Evolutionary conservation across 768 basidiomycete species (phyloP), one percentile per base, ranked within the genome.

Genomic region (Chlorophyllum brunneum): DNA sequence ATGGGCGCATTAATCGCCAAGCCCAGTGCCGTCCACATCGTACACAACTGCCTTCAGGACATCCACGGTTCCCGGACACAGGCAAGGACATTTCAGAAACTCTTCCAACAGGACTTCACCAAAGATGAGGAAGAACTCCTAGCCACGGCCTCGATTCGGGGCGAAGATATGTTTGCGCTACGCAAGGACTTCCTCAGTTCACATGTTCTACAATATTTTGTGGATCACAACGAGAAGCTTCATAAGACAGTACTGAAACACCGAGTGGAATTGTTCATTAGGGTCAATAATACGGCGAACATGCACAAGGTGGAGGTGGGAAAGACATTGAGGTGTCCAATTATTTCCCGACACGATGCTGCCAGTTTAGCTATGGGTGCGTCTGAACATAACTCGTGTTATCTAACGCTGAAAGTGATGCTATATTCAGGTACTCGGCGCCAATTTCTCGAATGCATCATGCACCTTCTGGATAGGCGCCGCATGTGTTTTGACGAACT

Each of bases 131-230:
- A 40, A 22, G 48, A 49, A 2, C 39, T 49, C 15, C 34, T 49
- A 26, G 48, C 27, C n/a, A 49, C 37, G 18, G 48, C 38, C 20
- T 36, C 27, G 26, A 39, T 49, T 16, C 16, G 37, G 2, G 48
- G 38, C 26, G 38, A 49, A 31, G 48, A 49, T 20, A 30, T 49
- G 29, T 39, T 40, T 11, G 13, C 48, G 0, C 34, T 49, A 3
- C 48, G 48, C 36, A 49, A 49, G 38, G 48, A 49, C 39, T 33
- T 49, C 24, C 29, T 49, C 2, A 49, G 48, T 22, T 37, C 48
- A 5, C 48, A 40, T 18, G 48, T 49, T 1, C 23, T 49, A 9
- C 38, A 49, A 23, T 40, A 49, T 30, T 40, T 49, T 22, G 48
- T 49, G 27, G 23, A 15, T 16, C 48, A 29, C 13, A 49, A 49